A percentile compares a stretch with the other conserved stretches of the same genome.
Conservation (phyloP, 2,329 filamentous ascomycete genomes). For the Cladophialophora chaetospira region DNA sequence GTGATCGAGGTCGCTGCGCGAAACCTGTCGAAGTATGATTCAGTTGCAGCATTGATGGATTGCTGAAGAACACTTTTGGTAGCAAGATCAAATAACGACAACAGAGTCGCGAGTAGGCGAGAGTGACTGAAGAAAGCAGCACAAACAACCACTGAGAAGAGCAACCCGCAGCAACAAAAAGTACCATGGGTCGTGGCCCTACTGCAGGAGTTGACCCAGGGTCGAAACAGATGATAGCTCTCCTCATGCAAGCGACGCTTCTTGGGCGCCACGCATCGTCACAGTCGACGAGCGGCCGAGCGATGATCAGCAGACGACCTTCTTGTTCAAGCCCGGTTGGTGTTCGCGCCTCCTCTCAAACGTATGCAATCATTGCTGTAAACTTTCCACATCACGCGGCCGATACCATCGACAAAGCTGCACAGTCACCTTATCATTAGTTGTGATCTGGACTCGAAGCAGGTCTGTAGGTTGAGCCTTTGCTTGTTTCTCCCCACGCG, state of each 20-base stretch:
- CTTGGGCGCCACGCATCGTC: not conserved
- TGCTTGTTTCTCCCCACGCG: not conserved
- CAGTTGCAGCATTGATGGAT: not conserved
- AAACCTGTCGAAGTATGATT: not conserved
- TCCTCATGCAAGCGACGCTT: not conserved
- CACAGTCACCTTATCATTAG: no score
- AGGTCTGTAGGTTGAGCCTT: no score
- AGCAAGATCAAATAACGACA: not conserved
- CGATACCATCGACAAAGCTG: no score
- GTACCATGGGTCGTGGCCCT: not conserved
- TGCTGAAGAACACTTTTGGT: not conserved
- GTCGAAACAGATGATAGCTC: not conserved
- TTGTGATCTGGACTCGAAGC: no score
- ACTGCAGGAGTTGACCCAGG: not conserved
- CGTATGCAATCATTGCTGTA: no score
- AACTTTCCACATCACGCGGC: no score
- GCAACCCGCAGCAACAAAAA: not conserved
- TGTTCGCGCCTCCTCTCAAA: no score
- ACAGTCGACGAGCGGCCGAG: not conserved
- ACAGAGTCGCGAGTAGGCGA: not conserved
- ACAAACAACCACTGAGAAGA: not conserved
- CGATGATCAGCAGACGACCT: no score
- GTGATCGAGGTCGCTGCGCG: not conserved
- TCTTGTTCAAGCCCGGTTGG: no score
- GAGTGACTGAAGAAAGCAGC: not conserved